phyloP scores from a whole-genome alignment of 495 filamentous ascomycete species.

The Aspergillus ostianus region DNA sequence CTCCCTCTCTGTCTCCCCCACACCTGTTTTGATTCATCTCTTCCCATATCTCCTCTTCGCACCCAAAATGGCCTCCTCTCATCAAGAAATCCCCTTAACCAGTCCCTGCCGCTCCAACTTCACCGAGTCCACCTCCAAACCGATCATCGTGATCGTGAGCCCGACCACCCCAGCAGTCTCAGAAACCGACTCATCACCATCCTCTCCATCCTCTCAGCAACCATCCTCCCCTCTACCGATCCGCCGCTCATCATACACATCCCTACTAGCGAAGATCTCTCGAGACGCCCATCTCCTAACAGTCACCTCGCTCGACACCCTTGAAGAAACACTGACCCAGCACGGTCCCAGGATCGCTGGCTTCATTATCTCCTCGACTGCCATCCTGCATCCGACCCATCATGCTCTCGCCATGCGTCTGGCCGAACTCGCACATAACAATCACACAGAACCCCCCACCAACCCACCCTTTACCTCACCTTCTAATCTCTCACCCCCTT shows the following conservation, averaged over 20 bases:
- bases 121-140: background rate
- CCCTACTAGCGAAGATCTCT: conserved; percentile 5
- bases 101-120: background rate
- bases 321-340: background rate
- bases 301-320: background rate
- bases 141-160: background rate
- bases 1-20: background rate
- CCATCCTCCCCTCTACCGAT: background rate
- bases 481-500: no score
- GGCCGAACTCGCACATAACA: conserved; percentile 1
- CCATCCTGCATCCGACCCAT: conserved; percentile 10
- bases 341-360: conserved; percentile 8
- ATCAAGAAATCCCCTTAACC: background rate
- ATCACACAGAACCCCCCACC: background rate
- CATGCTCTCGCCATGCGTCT: conserved; percentile 1
- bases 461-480: background rate
- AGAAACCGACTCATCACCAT: background rate
- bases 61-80: conserved; percentile 1
- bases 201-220: background rate
- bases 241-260: background rate
- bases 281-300: conserved; percentile 11
- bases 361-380: conserved; percentile 13
- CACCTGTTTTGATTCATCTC: background rate
- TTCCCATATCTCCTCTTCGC: background rate
- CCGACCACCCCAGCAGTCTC: background rate